Conservation (phyloP, 257 asterid species). For the Nicotiana benthamiana region DNA sequence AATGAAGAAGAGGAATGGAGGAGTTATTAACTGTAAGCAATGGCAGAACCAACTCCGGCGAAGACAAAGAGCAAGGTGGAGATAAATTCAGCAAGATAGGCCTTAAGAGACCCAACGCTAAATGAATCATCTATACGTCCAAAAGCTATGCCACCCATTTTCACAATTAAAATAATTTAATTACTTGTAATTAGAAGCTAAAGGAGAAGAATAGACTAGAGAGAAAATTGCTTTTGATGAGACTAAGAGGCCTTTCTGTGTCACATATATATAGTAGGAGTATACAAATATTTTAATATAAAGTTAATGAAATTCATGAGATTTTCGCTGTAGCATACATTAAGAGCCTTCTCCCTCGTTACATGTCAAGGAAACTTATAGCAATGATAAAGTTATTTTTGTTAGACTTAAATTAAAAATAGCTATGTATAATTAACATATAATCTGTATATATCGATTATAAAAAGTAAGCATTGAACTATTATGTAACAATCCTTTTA, state of each 20-base stretch:
- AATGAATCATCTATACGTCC: conserved; percentile 74
- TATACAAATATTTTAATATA: neutral
- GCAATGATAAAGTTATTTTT: too few species aligned
- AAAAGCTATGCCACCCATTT: conserved; percentile 64
- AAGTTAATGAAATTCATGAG: neutral
- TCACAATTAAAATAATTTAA: neutral
- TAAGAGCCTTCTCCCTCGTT: conserved; percentile 10
- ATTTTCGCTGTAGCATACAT: neutral
- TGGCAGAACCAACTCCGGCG: conserved; percentile 98
- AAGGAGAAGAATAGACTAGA: neutral
- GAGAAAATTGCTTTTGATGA: conserved; percentile 9
- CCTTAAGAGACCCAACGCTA: conserved; percentile 53
- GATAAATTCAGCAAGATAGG: conserved; percentile 88
- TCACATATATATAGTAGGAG: conserved; percentile 35
- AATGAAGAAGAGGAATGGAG: neutral
- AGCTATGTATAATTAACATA: too few species aligned
- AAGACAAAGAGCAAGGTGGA: conserved; percentile 87
- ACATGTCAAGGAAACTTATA: neutral
- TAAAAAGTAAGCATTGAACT: too few species aligned
- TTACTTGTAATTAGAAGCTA: neutral
- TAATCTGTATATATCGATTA: too few species aligned
- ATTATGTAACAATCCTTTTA: too few species aligned
- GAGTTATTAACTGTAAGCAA: conserved; percentile 59
- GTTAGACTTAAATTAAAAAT: too few species aligned
- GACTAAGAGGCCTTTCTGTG: conserved; percentile 7